phyloP scores from a whole-genome alignment of 1,139 yeast genomes.

The Hansenula anomala region DNA sequence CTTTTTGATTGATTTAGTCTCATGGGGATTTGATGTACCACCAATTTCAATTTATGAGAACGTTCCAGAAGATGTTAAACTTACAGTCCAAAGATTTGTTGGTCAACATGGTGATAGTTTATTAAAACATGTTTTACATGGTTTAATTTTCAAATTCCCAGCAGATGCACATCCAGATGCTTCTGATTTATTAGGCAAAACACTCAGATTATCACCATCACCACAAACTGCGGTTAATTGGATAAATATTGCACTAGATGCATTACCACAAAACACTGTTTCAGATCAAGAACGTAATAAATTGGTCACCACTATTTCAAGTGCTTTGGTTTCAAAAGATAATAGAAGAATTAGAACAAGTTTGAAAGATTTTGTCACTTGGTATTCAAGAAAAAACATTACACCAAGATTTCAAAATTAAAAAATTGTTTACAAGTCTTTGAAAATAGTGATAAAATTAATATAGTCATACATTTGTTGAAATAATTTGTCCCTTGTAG shows the following conservation, averaged over 20 bases:
- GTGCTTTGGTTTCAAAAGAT: constrained; percentile 66
- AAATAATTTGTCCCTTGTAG: too few relatives aligned
- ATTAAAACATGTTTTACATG: constrained; percentile 50
- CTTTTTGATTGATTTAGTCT: constrained; percentile 69
- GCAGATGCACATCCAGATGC: constrained; percentile 70
- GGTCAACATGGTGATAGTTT: constrained; percentile 53
- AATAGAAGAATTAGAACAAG: constrained; percentile 67
- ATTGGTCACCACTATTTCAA: constrained; percentile 49
- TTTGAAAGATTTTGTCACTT: constrained; percentile 68
- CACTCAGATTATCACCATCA: constrained; percentile 46
- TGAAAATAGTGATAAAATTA: not conserved
- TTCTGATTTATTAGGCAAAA: constrained; percentile 64
- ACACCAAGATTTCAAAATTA: constrained; percentile 37
- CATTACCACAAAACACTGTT: constrained; percentile 56
- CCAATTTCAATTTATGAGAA: constrained; percentile 69
- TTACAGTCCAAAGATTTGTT: constrained; percentile 39
- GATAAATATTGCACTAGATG: constrained; percentile 51
- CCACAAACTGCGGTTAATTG: constrained; percentile 45
- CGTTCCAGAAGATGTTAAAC: constrained; percentile 49
- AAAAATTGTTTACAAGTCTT: too few relatives aligned
- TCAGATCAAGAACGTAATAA: constrained; percentile 61
- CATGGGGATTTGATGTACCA: constrained; percentile 80
- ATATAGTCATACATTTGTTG: too few relatives aligned
- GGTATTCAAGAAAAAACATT: constrained; percentile 80
- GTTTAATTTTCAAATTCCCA: constrained; percentile 70